Evolutionary conservation across 2,329 filamentous ascomycete species (phyloP).

Genomic region (Xylariaceae sp.): DNA sequence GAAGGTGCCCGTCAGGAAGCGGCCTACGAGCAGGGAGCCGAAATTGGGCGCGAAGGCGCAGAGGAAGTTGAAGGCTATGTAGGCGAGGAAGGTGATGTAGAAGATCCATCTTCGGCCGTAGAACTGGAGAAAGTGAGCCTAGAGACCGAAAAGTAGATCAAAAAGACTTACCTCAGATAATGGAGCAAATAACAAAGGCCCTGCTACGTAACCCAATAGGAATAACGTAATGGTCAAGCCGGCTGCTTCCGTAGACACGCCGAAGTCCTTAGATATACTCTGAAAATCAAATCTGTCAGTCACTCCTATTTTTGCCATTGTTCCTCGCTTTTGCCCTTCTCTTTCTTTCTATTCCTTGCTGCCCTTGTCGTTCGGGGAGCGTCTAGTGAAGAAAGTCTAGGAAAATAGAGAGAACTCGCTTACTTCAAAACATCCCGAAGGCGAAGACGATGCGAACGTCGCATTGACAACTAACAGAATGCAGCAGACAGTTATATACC

Average conservation of each 20-base stretch:
- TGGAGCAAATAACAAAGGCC: constrained; percentile 56
- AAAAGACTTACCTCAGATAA: constrained; percentile 40
- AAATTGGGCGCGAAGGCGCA: constrained; percentile 55
- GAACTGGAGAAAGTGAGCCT: constrained; percentile 28
- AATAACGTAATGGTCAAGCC: constrained; percentile 52
- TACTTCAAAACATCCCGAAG: constrained; percentile 32
- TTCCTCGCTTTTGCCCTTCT: no score
- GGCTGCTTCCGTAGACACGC: constrained; percentile 44
- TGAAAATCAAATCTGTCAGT: no score
- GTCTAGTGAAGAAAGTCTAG: no score
- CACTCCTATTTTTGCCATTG: no score
- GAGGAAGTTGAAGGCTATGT: constrained; percentile 49
- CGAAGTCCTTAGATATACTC: constrained; percentile 42
- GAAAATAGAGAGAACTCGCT: no score
- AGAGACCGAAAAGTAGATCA: not conserved
- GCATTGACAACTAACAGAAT: constrained; percentile 51
- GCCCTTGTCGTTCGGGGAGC: no score
- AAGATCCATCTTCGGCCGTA: constrained; percentile 53
- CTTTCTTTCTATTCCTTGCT: no score
- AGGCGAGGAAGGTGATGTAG: constrained; percentile 45
- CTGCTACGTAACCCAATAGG: constrained; percentile 54
- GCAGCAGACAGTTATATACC: constrained; percentile 38
- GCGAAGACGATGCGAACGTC: constrained; percentile 48
- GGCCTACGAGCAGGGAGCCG: constrained; percentile 47
- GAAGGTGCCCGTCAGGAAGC: constrained; percentile 54